Percentiles rank a stretch among this genome's conserved stretches.
phyloP scores from a whole-genome alignment of 345 rosid species.

The Citrus inodora region DNA sequence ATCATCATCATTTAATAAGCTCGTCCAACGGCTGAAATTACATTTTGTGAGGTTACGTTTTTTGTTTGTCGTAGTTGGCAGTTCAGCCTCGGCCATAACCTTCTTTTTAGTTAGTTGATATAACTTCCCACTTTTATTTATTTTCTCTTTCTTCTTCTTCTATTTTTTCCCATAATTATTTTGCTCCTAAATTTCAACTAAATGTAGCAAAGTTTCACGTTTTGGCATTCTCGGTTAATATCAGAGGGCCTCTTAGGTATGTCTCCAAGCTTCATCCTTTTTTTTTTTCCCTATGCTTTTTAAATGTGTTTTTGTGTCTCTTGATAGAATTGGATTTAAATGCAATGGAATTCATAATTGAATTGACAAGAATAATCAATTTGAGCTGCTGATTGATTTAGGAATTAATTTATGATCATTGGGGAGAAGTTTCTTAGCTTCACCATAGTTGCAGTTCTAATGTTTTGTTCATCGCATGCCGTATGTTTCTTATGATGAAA shows the following conservation, averaged over 20 bases:
- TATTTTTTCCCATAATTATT: background rate
- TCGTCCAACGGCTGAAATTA: background rate
- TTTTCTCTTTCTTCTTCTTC: background rate
- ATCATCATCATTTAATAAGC: too few species aligned
- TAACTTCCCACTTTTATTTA: background rate
- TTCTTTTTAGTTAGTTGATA: background rate
- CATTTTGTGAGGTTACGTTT: background rate
- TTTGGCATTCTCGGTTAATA: background rate
- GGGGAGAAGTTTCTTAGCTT: background rate
- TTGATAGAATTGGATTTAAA: background rate
- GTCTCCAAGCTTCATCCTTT: background rate
- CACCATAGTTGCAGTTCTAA: background rate
- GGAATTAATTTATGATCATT: background rate
- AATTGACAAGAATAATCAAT: background rate
- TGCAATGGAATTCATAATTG: background rate
- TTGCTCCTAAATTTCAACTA: background rate
- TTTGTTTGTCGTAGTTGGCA: background rate
- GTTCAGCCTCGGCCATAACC: background rate
- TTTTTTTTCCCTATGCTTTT: background rate
- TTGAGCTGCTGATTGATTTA: background rate
- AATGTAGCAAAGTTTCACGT: background rate
- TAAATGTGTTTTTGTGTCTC: too few species aligned
- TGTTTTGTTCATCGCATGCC: background rate
- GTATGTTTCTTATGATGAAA: too few species aligned
- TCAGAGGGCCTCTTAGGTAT: constrained; percentile 3